Percentiles rank a stretch among this genome's conserved stretches.
These are phyloP conservation scores for Boletus subparvulus DNA, from an alignment of 768 basidiomycete species.

Conservation along the genomic window DNA sequence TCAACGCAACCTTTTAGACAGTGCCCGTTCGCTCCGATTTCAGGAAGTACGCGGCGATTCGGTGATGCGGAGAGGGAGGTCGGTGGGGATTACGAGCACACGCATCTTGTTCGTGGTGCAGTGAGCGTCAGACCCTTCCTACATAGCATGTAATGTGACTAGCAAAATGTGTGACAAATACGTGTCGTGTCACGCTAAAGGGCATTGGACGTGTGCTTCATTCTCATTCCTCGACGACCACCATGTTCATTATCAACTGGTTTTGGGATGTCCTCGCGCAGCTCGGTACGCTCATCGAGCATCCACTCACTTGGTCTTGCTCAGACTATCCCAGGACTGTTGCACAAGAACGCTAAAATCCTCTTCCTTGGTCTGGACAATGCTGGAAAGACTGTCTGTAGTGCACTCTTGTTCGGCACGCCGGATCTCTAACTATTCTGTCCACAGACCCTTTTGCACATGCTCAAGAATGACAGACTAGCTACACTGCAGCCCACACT, in stretches of 20 bases:
- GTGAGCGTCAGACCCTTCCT: slow-evolving; percentile 69
- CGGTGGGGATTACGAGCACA: slow-evolving; percentile 63
- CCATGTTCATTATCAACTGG: slow-evolving; percentile 90
- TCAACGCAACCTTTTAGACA: slow-evolving; percentile 68
- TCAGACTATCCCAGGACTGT: slow-evolving; percentile 55
- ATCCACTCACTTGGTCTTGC: background rate
- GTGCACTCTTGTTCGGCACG: background rate
- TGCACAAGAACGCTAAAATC: slow-evolving; percentile 99
- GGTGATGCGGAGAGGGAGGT: slow-evolving; percentile 59
- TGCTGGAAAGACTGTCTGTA: slow-evolving; percentile 93
- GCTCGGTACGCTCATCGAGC: slow-evolving; percentile 61
- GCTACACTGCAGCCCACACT: slow-evolving; percentile 97
- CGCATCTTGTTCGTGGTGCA: slow-evolving; percentile 48
- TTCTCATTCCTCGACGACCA: slow-evolving; percentile 24
- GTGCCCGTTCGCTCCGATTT: slow-evolving; percentile 56
- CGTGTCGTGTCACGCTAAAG: slow-evolving; percentile 20
- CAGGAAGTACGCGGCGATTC: slow-evolving; percentile 63
- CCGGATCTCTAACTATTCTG: slow-evolving; percentile 3
- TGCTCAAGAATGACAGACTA: slow-evolving; percentile 98
- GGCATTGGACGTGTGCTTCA: slow-evolving; percentile 18
- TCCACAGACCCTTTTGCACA: slow-evolving; percentile 87
- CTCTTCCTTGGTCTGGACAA: slow-evolving; percentile 98
- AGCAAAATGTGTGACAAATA: slow-evolving; percentile 3
- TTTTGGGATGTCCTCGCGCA: slow-evolving; percentile 95
- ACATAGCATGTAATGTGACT: slow-evolving; percentile 34